Percentiles rank a stretch among this genome's conserved stretches.
phyloP scores from a whole-genome alignment of 2,329 filamentous ascomycete species.

The Curvularia sp. region DNA sequence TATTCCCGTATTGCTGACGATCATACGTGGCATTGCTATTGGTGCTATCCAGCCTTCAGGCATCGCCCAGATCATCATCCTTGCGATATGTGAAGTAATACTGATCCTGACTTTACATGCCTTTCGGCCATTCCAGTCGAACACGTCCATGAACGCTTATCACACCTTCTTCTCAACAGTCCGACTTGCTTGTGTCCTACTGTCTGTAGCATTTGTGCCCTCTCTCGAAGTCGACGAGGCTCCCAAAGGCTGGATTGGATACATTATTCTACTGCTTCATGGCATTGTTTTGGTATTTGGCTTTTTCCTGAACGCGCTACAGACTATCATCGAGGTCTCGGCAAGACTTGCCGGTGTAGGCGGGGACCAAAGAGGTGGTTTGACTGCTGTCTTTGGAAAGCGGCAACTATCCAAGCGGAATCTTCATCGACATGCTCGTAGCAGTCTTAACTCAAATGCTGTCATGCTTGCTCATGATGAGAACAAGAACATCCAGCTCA shows the following conservation, averaged over 20 bases:
- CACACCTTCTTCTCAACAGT: conserved; percentile 83
- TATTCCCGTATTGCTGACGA: conserved; percentile 82
- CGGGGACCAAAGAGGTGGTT: conserved; percentile 76
- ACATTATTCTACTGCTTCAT: conserved; percentile 86
- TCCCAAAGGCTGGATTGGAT: conserved; percentile 92
- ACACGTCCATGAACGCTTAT: conserved; percentile 97
- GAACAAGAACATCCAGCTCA: conserved; percentile 66
- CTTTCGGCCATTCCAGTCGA: conserved; percentile 86
- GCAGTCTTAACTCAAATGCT: conserved; percentile 82
- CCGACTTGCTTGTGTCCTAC: conserved; percentile 70
- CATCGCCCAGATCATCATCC: conserved; percentile 87
- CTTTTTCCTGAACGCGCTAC: conserved; percentile 90
- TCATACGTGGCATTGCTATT: conserved; percentile 86
- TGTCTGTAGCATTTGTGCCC: conserved; percentile 75
- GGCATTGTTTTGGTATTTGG: conserved; percentile 85
- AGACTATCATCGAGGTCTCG: conserved; percentile 87
- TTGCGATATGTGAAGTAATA: conserved; percentile 94
- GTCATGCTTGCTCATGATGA: conserved; percentile 78
- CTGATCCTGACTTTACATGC: conserved; percentile 85
- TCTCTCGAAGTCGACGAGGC: conserved; percentile 79
- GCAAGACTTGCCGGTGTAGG: conserved; percentile 85
- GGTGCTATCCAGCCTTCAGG: conserved; percentile 92
- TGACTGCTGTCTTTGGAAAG: conserved; percentile 87
- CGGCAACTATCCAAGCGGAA: conserved; percentile 82
- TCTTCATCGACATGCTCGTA: conserved; percentile 70